Conservation (phyloP, 2,329 filamentous ascomycete genomes). For the Aspergillus melleus region DNA sequence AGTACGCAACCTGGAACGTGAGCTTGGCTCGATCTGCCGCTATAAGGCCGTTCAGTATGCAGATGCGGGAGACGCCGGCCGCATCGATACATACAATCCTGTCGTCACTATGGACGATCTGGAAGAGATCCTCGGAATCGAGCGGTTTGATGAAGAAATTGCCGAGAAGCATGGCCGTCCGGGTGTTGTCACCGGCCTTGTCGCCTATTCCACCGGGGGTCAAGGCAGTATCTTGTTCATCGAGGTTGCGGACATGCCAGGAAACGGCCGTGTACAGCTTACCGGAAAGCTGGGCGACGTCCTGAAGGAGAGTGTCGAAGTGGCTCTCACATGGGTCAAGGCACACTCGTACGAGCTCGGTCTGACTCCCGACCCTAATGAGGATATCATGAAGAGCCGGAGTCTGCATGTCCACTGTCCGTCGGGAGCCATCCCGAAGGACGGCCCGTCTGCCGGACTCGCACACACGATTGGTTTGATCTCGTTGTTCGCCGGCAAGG, state of each 20-base stretch:
- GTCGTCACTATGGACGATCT: slow-evolving; percentile 75
- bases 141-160: slow-evolving; percentile 93
- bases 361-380: slow-evolving; percentile 73
- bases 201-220: slow-evolving; percentile 88
- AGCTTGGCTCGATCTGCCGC: slow-evolving; percentile 91
- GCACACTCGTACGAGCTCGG: slow-evolving; percentile 90
- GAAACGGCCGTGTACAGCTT: slow-evolving; percentile 85
- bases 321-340: slow-evolving; percentile 95
- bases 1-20: slow-evolving; percentile 92
- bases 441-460: slow-evolving; percentile 79
- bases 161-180: slow-evolving; percentile 80
- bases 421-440: slow-evolving; percentile 91
- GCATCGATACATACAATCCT: slow-evolving; percentile 69
- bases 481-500: slow-evolving; percentile 80
- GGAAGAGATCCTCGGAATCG: slow-evolving; percentile 87
- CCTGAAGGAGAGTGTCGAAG: slow-evolving; percentile 94
- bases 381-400: slow-evolving; percentile 94
- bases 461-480: slow-evolving; percentile 93
- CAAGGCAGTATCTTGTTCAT: slow-evolving; percentile 98
- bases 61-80: slow-evolving; percentile 76
- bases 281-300: slow-evolving; percentile 96
- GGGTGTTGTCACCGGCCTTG: slow-evolving; percentile 91
- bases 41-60: slow-evolving; percentile 94
- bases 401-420: slow-evolving; percentile 96
- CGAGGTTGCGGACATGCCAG: slow-evolving; percentile 96